Percentiles rank a stretch among this genome's conserved stretches.
phyloP scores from a whole-genome alignment of 257 asterid species.

The Coffea eugenioides region DNA sequence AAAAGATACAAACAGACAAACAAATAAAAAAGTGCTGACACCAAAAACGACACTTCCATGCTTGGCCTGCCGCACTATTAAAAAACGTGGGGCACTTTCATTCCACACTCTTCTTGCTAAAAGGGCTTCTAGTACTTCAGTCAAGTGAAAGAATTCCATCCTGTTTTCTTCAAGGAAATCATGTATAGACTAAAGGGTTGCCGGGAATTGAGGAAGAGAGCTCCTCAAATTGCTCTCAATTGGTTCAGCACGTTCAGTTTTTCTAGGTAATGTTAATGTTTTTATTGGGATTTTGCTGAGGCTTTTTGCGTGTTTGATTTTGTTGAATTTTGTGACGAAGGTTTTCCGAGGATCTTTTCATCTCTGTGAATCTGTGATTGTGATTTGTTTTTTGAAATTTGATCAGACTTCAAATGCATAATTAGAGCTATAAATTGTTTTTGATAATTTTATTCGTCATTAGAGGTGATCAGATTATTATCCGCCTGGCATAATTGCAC shows the following conservation, averaged over 20 bases:
- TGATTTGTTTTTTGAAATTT: background rate
- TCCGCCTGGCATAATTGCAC: background rate
- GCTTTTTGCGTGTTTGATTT: background rate
- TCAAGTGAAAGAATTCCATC: background rate
- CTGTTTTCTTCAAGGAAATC: constrained; percentile 13
- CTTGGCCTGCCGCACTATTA: background rate
- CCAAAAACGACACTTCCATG: background rate
- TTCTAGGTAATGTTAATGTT: constrained; percentile 38
- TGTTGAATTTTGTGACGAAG: background rate
- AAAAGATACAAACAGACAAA: background rate
- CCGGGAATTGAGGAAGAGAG: constrained; percentile 37
- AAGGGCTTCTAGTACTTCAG: background rate
- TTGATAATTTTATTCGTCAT: too few relatives aligned
- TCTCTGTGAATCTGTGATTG: background rate
- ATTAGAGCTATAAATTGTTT: background rate
- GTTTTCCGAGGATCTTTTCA: background rate
- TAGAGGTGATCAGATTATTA: background rate
- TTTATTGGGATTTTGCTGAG: background rate
- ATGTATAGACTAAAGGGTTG: constrained; percentile 42
- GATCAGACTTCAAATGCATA: background rate
- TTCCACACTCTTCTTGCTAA: background rate
- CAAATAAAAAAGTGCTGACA: constrained; percentile 3
- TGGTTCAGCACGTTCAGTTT: constrained; percentile 23
- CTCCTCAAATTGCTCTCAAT: constrained; percentile 22
- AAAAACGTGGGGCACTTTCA: too few relatives aligned